Conservation (phyloP, 1,284 basidiomycete species). For the Mycosarcoma maydis region DNA sequence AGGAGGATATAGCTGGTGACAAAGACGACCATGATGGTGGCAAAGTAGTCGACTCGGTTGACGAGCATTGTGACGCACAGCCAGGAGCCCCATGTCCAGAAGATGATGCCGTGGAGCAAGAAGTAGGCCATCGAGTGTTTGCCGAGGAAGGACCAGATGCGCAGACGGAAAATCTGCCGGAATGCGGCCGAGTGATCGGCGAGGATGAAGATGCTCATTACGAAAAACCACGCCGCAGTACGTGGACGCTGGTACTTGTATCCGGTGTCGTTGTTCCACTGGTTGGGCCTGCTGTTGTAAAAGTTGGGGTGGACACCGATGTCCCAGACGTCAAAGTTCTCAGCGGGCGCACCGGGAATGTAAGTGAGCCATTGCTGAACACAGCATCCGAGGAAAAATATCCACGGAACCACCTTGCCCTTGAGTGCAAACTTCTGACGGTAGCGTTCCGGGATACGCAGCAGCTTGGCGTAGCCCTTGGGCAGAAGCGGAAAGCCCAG, state of each 20-base stretch:
- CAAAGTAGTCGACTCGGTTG: constrained; percentile 44
- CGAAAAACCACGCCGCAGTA: constrained; percentile 43
- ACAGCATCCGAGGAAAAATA: constrained; percentile 51
- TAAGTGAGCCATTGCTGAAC: constrained; percentile 44
- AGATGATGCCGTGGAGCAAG: constrained; percentile 57
- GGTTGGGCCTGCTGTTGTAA: constrained; percentile 37
- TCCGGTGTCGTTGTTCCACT: constrained; percentile 26
- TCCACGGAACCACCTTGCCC: constrained; percentile 51
- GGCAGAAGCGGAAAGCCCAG: constrained; percentile 44
- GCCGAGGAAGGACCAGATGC: constrained; percentile 55
- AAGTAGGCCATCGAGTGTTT: constrained; percentile 56
- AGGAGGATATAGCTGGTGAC: constrained; percentile 48
- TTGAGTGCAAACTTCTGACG: constrained; percentile 46
- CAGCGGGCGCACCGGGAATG: constrained; percentile 32
- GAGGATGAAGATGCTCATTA: constrained; percentile 55
- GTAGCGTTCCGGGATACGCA: constrained; percentile 31
- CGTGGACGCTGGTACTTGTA: constrained; percentile 41
- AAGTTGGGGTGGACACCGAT: constrained; percentile 58
- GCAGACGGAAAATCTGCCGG: constrained; percentile 51
- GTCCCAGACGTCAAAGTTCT: constrained; percentile 39
- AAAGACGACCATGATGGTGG: constrained; percentile 51
- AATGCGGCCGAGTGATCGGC: constrained; percentile 49
- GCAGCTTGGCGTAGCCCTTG: constrained; percentile 21
- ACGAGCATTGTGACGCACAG: constrained; percentile 47
- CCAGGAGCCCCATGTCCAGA: constrained; percentile 60